Percentiles rank a stretch among this genome's conserved stretches.
Conservation (phyloP, 371 early-diverging fungal genomes). For the Syncephalis fuscata region DNA sequence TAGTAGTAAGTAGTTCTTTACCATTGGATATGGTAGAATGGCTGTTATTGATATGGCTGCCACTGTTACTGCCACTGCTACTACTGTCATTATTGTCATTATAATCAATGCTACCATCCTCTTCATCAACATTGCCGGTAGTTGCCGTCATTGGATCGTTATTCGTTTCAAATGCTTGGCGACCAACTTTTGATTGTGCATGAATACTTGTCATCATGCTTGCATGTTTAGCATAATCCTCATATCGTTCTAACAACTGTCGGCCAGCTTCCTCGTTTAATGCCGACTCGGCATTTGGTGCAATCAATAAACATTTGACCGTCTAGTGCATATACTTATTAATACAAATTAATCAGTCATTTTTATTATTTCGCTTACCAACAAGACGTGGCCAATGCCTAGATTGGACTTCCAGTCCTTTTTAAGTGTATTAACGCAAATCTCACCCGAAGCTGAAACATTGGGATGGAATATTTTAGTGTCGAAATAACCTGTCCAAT, state of each 20-base stretch:
- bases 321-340: slow-evolving; percentile 16
- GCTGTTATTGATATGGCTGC: no score
- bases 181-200: slow-evolving; percentile 17
- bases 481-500: slow-evolving; percentile 38
- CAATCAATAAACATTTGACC: slow-evolving; percentile 77
- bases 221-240: slow-evolving; percentile 62
- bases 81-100: no score
- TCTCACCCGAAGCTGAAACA: slow-evolving; percentile 66
- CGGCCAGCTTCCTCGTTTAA: slow-evolving; percentile 85
- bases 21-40: no score
- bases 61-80: no score
- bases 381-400: slow-evolving; percentile 59
- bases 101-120: no score
- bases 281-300: slow-evolving; percentile 87
- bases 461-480: slow-evolving; percentile 93
- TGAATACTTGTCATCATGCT: slow-evolving; percentile 59
- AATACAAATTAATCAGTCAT: neutral
- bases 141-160: no score
- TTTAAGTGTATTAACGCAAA: slow-evolving; percentile 84
- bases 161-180: slow-evolving; percentile 2
- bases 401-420: slow-evolving; percentile 80
- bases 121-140: no score
- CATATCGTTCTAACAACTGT: slow-evolving; percentile 70
- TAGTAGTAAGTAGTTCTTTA: no score
- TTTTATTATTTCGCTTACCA: slow-evolving; percentile 25